Conservation (phyloP, 495 filamentous ascomycete species). For the Letharia columbiana region DNA sequence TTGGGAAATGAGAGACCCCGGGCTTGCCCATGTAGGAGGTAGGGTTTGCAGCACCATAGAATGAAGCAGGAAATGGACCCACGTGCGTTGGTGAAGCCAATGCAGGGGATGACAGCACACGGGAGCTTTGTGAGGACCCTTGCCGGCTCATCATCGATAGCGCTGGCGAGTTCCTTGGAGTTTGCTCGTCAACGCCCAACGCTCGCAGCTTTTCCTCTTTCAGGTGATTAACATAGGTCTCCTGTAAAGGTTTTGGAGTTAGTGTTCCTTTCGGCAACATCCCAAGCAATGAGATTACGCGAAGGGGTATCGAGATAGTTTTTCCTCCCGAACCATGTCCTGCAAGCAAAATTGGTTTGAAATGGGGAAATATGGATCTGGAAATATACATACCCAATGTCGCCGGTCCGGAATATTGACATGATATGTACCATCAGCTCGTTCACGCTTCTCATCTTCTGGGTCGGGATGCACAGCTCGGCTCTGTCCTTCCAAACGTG, state of each 20-base stretch:
- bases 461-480: slow-evolving; percentile 64
- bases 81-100: slow-evolving; percentile 50
- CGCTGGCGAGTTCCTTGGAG: slow-evolving; percentile 42
- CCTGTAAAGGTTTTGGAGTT: slow-evolving; percentile 20
- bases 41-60: slow-evolving; percentile 26
- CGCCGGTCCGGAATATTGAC: slow-evolving; percentile 67
- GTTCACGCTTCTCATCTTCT: slow-evolving; percentile 47
- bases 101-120: slow-evolving; percentile 65
- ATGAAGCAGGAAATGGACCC: slow-evolving; percentile 38
- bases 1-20: slow-evolving; percentile 27
- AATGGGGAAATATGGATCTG: background rate
- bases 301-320: background rate
- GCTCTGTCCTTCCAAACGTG: slow-evolving; percentile 46
- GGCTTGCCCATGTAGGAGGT: slow-evolving; percentile 24
- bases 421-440: slow-evolving; percentile 41
- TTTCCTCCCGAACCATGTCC: background rate
- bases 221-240: slow-evolving; percentile 67
- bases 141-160: slow-evolving; percentile 47
- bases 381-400: slow-evolving; percentile 48
- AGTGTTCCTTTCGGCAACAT: background rate
- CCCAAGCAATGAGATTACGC: background rate
- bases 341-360: background rate
- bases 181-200: slow-evolving; percentile 75
- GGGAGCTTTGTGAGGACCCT: slow-evolving; percentile 53
- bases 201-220: slow-evolving; percentile 86